Base-by-base conservation (phyloP, 73 alveolate genomes). In the Paramecium primaurelia region DNA sequence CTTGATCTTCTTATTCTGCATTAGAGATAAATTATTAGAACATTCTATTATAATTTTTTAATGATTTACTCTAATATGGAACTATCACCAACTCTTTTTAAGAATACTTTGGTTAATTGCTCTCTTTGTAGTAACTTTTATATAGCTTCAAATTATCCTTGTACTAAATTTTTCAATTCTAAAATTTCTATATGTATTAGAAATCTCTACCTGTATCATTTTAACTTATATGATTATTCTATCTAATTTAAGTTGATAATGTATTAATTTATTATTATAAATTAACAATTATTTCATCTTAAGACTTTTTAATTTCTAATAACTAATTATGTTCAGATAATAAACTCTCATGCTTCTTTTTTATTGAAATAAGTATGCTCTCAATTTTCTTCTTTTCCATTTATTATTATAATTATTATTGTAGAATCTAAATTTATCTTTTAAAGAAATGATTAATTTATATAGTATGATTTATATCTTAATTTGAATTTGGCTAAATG, bases 81-180 rank as follows among this genome's bases (percentile, higher is more conserved):
- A 80, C 91, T 80, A 80, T 80, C 91, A 18, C 91, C 91, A 2
- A 80, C 91, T 49, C 91, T n/a, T 80, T 80, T 80, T 47, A 80
- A 26, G 38, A 80, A 80, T 14, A 80, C 28, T 32, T 80, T 80
- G 25, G 47, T 80, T 26, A 80, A 80, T 80, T 80, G 51, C 14
- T 80, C 91, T 80, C 91, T 80, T 49, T 80, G 77, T 11, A 80
- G 45, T 80, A 80, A 80, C 26, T 80, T 80, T 80, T 80, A 25
- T 22, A 80, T 80, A 4, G 91, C 91, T 80, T 80, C 91, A 26
- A 80, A 80, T 80, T 80, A 44, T 20, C 77, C 73, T 80, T 80
- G 30, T n/a, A 80, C 73, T 25, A 80, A 49, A 44, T 14, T 44
- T 25, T 64, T 64, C 30, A 64, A 64, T 12, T 64, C 84, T 20